A percentile compares a stretch with the other conserved stretches of the same genome.
Conservation (phyloP, 139 green algal genomes). For the Gonium pectorale region DNA sequence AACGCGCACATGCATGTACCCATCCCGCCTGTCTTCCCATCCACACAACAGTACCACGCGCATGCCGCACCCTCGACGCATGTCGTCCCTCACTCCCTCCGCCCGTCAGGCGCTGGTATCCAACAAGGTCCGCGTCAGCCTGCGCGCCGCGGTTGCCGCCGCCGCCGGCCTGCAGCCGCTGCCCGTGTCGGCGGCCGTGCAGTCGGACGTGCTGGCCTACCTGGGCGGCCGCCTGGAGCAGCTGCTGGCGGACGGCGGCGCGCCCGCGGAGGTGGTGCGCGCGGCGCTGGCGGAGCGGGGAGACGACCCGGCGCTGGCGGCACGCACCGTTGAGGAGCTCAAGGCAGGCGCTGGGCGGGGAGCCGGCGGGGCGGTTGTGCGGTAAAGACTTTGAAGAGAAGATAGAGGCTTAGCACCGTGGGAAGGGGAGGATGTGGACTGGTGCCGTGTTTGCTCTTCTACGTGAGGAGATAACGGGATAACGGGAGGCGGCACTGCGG, state of each 20-base stretch:
- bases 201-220: slow-evolving; percentile 75
- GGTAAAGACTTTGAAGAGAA: no score
- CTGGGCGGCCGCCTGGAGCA: slow-evolving; percentile 91
- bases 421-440: no score
- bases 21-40: not conserved
- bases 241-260: slow-evolving; percentile 84
- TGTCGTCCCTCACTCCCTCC: not conserved
- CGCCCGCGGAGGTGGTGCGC: slow-evolving; percentile 69
- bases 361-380: no score
- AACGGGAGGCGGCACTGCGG: no score
- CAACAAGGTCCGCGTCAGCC: slow-evolving; percentile 75
- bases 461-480: no score
- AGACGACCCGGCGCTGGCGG: slow-evolving; percentile 80
- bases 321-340: slow-evolving; percentile 78
- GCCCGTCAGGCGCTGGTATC: slow-evolving; percentile 79
- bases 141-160: slow-evolving; percentile 66
- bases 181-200: slow-evolving; percentile 58
- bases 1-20: no score
- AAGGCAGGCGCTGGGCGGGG: slow-evolving; percentile 33
- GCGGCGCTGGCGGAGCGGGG: slow-evolving; percentile 88
- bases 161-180: slow-evolving; percentile 87
- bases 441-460: no score
- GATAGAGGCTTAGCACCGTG: no score
- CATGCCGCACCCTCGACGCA: no score
- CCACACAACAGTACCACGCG: no score